Conservation (phyloP, 2,329 filamentous ascomycete genomes). For the Bipolaris bicolor region DNA sequence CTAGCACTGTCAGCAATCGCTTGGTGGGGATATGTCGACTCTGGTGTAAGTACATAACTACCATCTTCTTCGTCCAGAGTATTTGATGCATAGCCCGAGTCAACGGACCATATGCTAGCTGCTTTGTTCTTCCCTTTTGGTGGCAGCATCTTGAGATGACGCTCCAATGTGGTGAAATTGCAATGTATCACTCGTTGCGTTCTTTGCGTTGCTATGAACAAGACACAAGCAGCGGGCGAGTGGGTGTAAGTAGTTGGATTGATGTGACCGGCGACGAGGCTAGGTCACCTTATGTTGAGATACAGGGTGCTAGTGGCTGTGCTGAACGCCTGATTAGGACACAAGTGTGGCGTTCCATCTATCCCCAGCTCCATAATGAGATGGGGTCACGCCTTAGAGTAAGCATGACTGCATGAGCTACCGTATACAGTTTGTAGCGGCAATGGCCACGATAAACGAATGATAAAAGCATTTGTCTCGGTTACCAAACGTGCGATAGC, state of each 20-base stretch:
- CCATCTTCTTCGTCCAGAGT: slow-evolving; percentile 24
- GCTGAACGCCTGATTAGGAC: slow-evolving; percentile 20
- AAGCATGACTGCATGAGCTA: background rate
- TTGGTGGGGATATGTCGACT: background rate
- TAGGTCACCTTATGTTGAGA: slow-evolving; percentile 20
- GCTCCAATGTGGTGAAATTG: slow-evolving; percentile 2
- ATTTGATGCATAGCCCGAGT: slow-evolving; percentile 43
- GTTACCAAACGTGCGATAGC: too few relatives aligned
- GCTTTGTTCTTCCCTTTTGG: slow-evolving; percentile 29
- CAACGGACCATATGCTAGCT: slow-evolving; percentile 40
- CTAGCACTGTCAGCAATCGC: slow-evolving; percentile 17
- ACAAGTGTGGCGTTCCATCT: slow-evolving; percentile 18
- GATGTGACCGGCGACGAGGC: slow-evolving; percentile 3
- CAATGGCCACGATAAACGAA: too few relatives aligned
- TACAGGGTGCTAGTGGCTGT: slow-evolving; percentile 34
- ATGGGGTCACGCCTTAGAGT: background rate
- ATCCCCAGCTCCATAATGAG: background rate
- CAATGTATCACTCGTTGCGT: background rate
- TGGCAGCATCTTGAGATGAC: slow-evolving; percentile 31
- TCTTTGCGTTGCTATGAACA: background rate
- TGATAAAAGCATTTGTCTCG: too few relatives aligned
- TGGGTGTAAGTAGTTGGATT: slow-evolving; percentile 9
- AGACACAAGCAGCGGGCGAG: background rate
- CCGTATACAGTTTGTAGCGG: background rate
- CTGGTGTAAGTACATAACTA: slow-evolving; percentile 6